Conservation (phyloP, 768 basidiomycete species). For the Termitomyces sp. region DNA sequence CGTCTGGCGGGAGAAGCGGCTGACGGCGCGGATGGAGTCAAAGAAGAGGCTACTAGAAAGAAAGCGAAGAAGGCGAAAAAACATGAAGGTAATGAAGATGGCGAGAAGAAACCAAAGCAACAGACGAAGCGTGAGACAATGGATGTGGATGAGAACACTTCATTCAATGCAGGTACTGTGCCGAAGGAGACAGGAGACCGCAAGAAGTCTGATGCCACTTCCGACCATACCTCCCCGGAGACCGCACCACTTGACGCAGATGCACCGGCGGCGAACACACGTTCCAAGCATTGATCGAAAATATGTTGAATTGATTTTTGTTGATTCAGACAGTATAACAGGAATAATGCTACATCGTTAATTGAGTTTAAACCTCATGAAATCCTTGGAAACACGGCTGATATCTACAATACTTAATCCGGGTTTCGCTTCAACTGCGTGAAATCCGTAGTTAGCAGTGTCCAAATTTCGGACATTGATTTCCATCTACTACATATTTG, state of each 20-base stretch:
- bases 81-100: neutral
- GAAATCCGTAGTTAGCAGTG: no score
- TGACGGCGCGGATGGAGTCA: slow-evolving; percentile 5
- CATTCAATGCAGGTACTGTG: neutral
- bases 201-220: slow-evolving; percentile 6
- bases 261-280: slow-evolving; percentile 11
- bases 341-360: neutral
- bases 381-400: no score
- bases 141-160: neutral
- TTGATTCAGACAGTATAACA: neutral
- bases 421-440: no score
- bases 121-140: neutral
- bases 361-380: neutral
- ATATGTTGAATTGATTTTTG: neutral
- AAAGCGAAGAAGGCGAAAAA: slow-evolving; percentile 20
- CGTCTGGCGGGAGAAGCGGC: slow-evolving; percentile 6
- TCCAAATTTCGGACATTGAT: no score
- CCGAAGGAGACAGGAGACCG: slow-evolving; percentile 11
- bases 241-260: neutral
- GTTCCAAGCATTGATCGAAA: slow-evolving; percentile 7
- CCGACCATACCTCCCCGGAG: slow-evolving; percentile 3
- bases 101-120: slow-evolving; percentile 9
- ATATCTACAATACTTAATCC: no score
- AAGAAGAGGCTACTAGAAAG: slow-evolving; percentile 15
- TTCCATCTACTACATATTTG: no score